These are phyloP conservation scores for Musa troglodytarum DNA, from an alignment of 176 grass and related monocot species.

Conservation along the genomic window DNA sequence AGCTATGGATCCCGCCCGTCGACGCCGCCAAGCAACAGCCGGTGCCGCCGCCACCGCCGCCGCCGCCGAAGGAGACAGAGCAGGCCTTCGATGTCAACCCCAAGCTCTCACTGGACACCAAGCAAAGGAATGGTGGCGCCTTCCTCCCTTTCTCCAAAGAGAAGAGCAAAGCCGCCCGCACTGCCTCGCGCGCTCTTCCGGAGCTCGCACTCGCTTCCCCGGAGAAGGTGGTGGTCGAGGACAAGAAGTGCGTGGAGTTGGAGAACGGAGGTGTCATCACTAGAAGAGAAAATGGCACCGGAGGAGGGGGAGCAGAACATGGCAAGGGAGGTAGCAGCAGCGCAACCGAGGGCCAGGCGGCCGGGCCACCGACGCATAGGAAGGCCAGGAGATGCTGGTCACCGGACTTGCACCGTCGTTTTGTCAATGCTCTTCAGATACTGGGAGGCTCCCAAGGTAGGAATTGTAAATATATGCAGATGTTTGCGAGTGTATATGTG, in stretches of 20 bases:
- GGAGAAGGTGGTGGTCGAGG: slow-evolving; percentile 30
- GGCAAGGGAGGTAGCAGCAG: slow-evolving; percentile 23
- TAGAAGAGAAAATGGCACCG: slow-evolving; percentile 14
- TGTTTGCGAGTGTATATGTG: background rate
- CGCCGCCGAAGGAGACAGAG: slow-evolving; percentile 37
- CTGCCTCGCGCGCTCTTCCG: slow-evolving; percentile 25
- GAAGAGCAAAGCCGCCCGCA: slow-evolving; percentile 24
- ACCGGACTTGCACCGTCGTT: slow-evolving; percentile 93
- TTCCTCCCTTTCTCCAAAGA: slow-evolving; percentile 94
- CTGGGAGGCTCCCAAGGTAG: slow-evolving; percentile 92
- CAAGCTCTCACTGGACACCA: slow-evolving; percentile 28
- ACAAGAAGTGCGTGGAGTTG: slow-evolving; percentile 29
- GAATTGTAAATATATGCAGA: background rate
- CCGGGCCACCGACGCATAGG: slow-evolving; percentile 38
- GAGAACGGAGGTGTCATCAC: slow-evolving; percentile 16
- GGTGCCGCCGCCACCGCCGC: slow-evolving; percentile 7
- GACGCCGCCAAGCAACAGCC: slow-evolving; percentile 34
- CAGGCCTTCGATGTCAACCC: slow-evolving; percentile 48
- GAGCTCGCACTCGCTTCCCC: slow-evolving; percentile 61
- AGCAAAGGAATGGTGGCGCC: slow-evolving; percentile 55
- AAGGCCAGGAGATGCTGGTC: slow-evolving; percentile 97
- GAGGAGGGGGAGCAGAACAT: slow-evolving; percentile 27
- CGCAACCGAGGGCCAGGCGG: slow-evolving; percentile 29
- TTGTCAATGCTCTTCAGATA: slow-evolving; percentile 93
- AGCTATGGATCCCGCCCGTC: slow-evolving; percentile 70